These are phyloP conservation scores for Panicum miliaceum DNA, from an alignment of 176 grass and related monocot genomes.

Conservation along the genomic window DNA sequence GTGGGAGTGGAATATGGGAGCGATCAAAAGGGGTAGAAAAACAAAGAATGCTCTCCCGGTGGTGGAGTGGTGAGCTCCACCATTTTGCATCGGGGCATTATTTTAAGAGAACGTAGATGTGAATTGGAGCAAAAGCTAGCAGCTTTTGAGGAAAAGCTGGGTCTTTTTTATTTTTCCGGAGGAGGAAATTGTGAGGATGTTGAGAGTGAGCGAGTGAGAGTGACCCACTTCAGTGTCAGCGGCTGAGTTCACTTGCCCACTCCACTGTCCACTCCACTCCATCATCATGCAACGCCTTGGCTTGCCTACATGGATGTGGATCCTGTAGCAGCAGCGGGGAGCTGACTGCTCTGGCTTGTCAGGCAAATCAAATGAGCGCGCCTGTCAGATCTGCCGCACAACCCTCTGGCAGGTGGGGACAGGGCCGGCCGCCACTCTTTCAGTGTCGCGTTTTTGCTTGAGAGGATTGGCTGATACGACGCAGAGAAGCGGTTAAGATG, in stretches of 20 bases:
- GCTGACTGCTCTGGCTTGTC: slow-evolving; percentile 48
- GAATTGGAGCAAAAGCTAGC: slow-evolving; percentile 49
- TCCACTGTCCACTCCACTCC: slow-evolving; percentile 25
- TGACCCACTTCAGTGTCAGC: slow-evolving; percentile 40
- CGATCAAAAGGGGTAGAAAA: slow-evolving; percentile 44
- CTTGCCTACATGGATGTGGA: slow-evolving; percentile 33
- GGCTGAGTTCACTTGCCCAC: slow-evolving; percentile 33
- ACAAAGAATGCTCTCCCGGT: slow-evolving; percentile 25
- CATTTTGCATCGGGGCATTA: slow-evolving; percentile 51
- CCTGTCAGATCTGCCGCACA: slow-evolving; percentile 49
- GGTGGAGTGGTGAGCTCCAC: slow-evolving; percentile 66
- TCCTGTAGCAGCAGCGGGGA: slow-evolving; percentile 47
- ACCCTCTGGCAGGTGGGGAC: neutral
- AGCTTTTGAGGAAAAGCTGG: slow-evolving; percentile 45
- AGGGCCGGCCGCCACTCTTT: neutral
- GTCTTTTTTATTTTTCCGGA: neutral
- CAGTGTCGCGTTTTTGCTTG: neutral
- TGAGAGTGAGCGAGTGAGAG: neutral
- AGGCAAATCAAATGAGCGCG: slow-evolving; percentile 43
- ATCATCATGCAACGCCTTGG: neutral
- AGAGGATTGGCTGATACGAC: neutral
- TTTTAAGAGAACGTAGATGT: slow-evolving; percentile 40
- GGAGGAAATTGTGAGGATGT: slow-evolving; percentile 16
- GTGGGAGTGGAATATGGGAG: slow-evolving; percentile 60
- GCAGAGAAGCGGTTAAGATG: slow-evolving; percentile 14